A percentile compares a stretch with the other conserved stretches of the same genome.
Conservation (phyloP, 306 rosid genomes). For the Quercus alba region DNA sequence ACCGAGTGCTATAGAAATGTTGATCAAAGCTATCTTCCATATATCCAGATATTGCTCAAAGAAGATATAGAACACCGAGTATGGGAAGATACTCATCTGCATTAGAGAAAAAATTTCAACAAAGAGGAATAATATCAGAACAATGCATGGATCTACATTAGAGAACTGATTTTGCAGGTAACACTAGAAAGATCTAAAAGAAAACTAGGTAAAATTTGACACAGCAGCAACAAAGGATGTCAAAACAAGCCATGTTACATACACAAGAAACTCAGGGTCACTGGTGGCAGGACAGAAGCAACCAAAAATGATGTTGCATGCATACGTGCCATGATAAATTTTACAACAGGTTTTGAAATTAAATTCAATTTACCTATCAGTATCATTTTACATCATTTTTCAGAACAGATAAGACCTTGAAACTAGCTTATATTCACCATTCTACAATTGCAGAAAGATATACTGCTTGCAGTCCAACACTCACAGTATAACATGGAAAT, state of each 20-base stretch:
- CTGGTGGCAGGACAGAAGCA: background rate
- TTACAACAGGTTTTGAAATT: background rate
- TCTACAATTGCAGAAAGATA: background rate
- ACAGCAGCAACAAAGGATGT: background rate
- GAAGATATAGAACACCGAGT: too few relatives aligned
- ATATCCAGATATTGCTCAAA: too few relatives aligned
- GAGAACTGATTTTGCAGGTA: conserved; percentile 16
- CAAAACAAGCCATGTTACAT: background rate
- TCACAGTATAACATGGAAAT: background rate
- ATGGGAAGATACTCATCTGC: too few relatives aligned
- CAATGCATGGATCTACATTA: conserved; percentile 15
- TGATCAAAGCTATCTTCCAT: too few relatives aligned
- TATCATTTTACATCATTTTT: background rate
- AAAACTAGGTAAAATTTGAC: too few relatives aligned
- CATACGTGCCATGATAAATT: background rate
- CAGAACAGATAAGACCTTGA: background rate
- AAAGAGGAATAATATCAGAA: conserved; percentile 29
- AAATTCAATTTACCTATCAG: background rate
- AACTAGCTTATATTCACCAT: background rate
- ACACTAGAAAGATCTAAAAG: background rate
- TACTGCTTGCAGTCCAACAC: background rate
- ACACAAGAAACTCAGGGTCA: background rate
- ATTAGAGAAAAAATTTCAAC: too few relatives aligned
- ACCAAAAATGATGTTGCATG: background rate
- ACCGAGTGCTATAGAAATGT: too few relatives aligned